Conservation (phyloP, 768 basidiomycete species). For the Megacollybia marginata region DNA sequence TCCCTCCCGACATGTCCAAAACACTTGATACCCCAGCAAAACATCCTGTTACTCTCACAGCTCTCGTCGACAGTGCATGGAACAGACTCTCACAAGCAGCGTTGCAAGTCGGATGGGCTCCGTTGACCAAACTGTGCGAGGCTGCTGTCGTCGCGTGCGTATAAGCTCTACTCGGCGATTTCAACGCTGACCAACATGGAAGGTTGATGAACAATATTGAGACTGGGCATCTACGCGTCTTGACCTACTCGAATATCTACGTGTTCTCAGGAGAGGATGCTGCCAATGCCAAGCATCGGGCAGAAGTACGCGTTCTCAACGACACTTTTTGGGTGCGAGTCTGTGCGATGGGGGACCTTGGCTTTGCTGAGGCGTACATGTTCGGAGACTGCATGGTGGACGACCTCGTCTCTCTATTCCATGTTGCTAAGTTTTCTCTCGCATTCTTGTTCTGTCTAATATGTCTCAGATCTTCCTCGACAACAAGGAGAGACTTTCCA, state of each 20-base stretch:
- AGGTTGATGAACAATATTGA: conserved; percentile 40
- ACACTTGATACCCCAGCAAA: conserved; percentile 33
- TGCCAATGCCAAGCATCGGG: conserved; percentile 20
- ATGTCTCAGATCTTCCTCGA: conserved; percentile 51
- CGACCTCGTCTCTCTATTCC: conserved; percentile 57
- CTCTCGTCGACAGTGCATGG: conserved; percentile 35
- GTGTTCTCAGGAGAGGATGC: conserved; percentile 28
- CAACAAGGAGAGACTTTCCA: conserved; percentile 43
- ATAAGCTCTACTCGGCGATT: conserved; percentile 3
- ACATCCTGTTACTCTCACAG: conserved; percentile 35
- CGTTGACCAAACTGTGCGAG: conserved; percentile 34
- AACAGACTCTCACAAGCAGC: conserved; percentile 31
- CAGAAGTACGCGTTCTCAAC: conserved; percentile 40
- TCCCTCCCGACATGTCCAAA: conserved; percentile 20
- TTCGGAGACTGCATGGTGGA: conserved; percentile 66
- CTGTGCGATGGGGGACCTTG: conserved; percentile 56
- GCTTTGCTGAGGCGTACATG: conserved; percentile 76
- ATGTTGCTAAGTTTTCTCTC: conserved; percentile 28
- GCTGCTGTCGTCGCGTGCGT: conserved; percentile 40
- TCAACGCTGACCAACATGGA: background rate
- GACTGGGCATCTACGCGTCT: conserved; percentile 39
- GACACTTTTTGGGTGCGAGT: conserved; percentile 55
- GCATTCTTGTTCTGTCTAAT: background rate
- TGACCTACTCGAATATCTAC: conserved; percentile 38
- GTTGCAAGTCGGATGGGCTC: conserved; percentile 35